Conservation (phyloP, 2,329 filamentous ascomycete genomes). For the Amauroascus niger region DNA sequence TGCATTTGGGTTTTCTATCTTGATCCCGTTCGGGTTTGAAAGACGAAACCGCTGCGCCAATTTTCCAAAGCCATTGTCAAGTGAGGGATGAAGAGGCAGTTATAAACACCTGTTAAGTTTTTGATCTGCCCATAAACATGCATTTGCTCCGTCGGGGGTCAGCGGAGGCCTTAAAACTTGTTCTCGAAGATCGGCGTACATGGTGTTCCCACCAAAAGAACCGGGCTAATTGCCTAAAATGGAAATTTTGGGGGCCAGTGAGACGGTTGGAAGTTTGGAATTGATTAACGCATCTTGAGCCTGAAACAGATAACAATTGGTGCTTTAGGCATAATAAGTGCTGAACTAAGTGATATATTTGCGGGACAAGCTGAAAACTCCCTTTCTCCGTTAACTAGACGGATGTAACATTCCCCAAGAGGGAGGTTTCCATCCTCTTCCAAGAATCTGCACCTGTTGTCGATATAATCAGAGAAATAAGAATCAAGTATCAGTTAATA, state of each 20-base stretch:
- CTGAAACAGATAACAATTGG: not conserved
- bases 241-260: not conserved
- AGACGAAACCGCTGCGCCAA: not conserved
- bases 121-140: not conserved
- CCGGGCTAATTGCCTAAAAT: not conserved
- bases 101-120: not conserved
- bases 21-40: not conserved
- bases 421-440: no score
- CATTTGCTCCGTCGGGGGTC: not conserved
- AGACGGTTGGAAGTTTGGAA: not conserved
- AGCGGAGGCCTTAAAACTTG: not conserved
- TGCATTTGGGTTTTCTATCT: not conserved
- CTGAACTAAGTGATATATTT: no score
- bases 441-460: no score
- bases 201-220: not conserved
- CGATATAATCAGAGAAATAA: no score
- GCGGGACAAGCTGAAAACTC: no score
- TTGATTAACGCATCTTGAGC: not conserved
- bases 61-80: not conserved
- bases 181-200: not conserved
- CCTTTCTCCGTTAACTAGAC: no score
- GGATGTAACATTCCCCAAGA: no score
- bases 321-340: no score
- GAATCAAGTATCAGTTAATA: no score
- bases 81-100: not conserved